These are phyloP conservation scores for Fusarium torreyae DNA, from an alignment of 2,329 filamentous ascomycete species.

Conservation along the genomic window DNA sequence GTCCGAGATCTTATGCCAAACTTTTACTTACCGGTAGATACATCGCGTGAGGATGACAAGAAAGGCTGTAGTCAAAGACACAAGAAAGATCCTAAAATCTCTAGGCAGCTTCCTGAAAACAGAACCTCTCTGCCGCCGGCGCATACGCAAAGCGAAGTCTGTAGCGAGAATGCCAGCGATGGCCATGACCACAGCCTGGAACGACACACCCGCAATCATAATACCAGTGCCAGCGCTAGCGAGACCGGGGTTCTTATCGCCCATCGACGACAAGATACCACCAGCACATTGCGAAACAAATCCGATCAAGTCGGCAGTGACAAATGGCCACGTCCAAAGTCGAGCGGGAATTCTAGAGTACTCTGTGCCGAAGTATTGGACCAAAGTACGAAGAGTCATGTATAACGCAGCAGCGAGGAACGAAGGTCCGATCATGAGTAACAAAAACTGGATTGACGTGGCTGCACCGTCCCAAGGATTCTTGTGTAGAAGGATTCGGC, in stretches of 20 bases:
- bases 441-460: background rate
- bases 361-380: conserved; percentile 2
- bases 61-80: background rate
- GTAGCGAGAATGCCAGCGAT: background rate
- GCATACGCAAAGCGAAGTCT: conserved; percentile 7
- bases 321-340: conserved; percentile 3
- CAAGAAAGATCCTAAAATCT: background rate
- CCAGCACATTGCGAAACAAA: conserved; percentile 4
- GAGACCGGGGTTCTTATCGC: background rate
- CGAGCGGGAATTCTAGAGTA: background rate
- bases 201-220: conserved; percentile 1
- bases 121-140: background rate
- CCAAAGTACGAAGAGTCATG: conserved; percentile 2
- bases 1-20: too few species aligned
- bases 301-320: conserved; percentile 5
- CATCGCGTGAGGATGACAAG: background rate
- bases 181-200: conserved; percentile 7
- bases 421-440: conserved; percentile 2
- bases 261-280: background rate
- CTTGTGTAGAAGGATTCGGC: background rate
- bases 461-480: background rate
- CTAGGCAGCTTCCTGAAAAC: background rate
- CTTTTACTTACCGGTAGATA: conserved; percentile 6
- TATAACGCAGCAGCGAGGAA: background rate
- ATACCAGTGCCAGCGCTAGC: background rate